Base-by-base conservation (phyloP, 352 stramenopile genomes). In the Pythium dissotocum region DNA sequence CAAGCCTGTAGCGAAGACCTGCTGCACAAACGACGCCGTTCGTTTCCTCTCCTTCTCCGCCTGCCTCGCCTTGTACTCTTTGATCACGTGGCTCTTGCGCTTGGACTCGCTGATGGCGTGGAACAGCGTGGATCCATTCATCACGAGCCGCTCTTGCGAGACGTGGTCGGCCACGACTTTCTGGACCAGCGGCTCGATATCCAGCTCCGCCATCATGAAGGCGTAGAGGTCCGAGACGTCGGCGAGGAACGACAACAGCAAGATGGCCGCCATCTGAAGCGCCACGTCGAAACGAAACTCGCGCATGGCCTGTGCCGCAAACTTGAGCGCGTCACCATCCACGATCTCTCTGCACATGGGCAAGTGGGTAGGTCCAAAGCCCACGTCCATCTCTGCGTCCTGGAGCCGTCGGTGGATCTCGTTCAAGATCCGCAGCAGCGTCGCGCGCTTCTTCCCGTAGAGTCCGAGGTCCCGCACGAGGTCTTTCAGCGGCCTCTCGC, bases 251-350 rank as follows among this genome's bases (percentile, higher is more conserved):
- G 76, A 73, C n/a, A 91, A 69, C 54, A 90, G 76, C 28, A 61
- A 74, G 57, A 87, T 62, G 8, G 70, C 76, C 8, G 72, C 75
- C 10, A 78, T 67, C 77, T 91, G 83, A 28, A 92, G 65, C 8
- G 42, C 67, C 6, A 70, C 70, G 60, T 89, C 58, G 62, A 92
- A 92, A 6, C 82, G 80, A 62, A 89, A 92, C 57, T 92, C 83
- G n/a, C 82, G 77, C 71, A 90, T 77, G 24, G 68, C 72, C 26
- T 73, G 72, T 3, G 75, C 73, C 28, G 85, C 48, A 9, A 78
- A 70, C 14, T 61, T 49, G 46, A 90, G 69, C 1, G 89, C 56
- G 0, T 71, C 76, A 4, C 62, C 76, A 16, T 86, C 76, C 18
- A 87, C 65, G 56, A 92, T 75, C 62, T 80, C 73, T 49, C 74